Conservation (phyloP, 139 green algal genomes). For the Haematococcus lacustris region DNA sequence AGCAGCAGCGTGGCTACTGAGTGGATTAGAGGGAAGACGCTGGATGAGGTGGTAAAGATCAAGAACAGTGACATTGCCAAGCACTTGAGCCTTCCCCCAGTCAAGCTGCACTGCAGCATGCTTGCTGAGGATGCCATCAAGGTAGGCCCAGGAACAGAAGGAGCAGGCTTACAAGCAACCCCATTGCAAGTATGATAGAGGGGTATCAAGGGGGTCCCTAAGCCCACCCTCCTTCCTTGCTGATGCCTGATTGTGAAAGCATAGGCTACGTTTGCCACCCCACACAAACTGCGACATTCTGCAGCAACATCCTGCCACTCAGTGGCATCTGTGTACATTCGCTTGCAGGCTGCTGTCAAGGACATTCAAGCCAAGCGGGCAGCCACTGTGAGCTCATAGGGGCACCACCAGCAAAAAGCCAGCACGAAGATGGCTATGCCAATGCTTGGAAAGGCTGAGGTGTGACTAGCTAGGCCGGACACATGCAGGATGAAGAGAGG, state of each 20-base stretch:
- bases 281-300: not conserved
- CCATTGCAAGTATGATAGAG: not conserved
- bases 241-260: not conserved
- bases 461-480: no score
- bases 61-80: conserved; percentile 96
- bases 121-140: conserved; percentile 89
- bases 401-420: no score
- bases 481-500: no score
- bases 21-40: conserved; percentile 83
- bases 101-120: conserved; percentile 99
- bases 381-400: no score
- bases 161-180: not conserved
- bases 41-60: conserved; percentile 85
- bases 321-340: not conserved
- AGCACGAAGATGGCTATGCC: no score
- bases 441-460: no score
- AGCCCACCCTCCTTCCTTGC: not conserved
- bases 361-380: conserved; percentile 85
- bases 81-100: conserved; percentile 91
- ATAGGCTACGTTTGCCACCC: not conserved
- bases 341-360: conserved; percentile 79
- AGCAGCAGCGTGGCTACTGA: conserved; percentile 91
- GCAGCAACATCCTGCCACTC: not conserved
- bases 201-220: not conserved
- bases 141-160: not conserved